phyloP scores from a whole-genome alignment of 148 eudicot genomes.

The Pharnaceum exiguum region DNA sequence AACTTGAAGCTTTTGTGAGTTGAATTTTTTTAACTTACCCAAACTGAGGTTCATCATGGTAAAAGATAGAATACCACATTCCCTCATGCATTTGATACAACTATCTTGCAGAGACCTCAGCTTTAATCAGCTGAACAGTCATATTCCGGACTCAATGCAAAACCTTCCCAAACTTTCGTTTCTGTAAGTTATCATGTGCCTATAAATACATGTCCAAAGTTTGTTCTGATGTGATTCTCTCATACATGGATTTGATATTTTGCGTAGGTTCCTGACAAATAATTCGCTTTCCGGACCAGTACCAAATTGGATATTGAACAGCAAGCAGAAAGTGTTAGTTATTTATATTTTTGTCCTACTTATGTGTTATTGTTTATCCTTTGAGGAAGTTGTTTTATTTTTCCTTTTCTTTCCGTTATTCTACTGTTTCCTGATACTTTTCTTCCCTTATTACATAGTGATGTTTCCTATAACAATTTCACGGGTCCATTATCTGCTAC shows the following conservation, averaged over 20 bases:
- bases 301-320: constrained; percentile 43
- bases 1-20: constrained; percentile 26
- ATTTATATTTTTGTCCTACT: background rate
- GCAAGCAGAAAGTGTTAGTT: constrained; percentile 35
- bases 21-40: background rate
- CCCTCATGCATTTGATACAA: background rate
- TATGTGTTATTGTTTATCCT: background rate
- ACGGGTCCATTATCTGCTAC: constrained; percentile 23
- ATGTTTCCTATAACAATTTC: constrained; percentile 72
- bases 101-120: constrained; percentile 53
- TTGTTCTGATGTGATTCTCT: too few species aligned
- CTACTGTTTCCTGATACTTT: too few species aligned
- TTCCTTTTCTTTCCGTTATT: too few species aligned
- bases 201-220: background rate
- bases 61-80: too few species aligned
- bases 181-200: constrained; percentile 28
- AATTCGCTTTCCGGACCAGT: constrained; percentile 49
- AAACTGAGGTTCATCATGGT: background rate
- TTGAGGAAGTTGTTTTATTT: too few species aligned
- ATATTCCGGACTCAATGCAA: constrained; percentile 31
- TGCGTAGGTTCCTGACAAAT: constrained; percentile 50
- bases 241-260: too few species aligned
- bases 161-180: constrained; percentile 4
- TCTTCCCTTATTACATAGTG: constrained; percentile 43
- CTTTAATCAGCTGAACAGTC: constrained; percentile 46